Evolutionary conservation across 805 yeast species (phyloP).

Genomic region (Peterozyma toletana): DNA sequence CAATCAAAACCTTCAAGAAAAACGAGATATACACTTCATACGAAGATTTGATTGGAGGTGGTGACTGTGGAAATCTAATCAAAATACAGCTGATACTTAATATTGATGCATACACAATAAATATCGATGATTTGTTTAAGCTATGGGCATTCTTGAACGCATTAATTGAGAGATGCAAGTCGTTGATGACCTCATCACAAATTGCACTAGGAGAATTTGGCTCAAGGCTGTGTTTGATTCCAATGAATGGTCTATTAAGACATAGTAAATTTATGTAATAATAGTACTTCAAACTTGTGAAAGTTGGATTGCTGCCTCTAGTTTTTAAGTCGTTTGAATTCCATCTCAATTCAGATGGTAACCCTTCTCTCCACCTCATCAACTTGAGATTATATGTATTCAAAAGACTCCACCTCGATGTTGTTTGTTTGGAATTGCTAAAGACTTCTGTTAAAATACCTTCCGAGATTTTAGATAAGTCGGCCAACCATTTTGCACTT

Average conservation of each 20-base stretch:
- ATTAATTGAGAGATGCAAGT: constrained; percentile 29
- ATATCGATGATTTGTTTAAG: constrained; percentile 32
- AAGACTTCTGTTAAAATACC: constrained; percentile 37
- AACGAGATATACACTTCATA: constrained; percentile 23
- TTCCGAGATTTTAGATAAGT: constrained; percentile 35
- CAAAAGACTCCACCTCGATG: constrained; percentile 10
- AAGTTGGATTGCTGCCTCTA: constrained; percentile 45
- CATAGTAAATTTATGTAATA: constrained; percentile 54
- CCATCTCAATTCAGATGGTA: constrained; percentile 48
- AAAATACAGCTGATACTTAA: constrained; percentile 34
- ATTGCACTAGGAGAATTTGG: constrained; percentile 12
- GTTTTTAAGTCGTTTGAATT: constrained; percentile 27
- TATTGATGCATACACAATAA: constrained; percentile 40
- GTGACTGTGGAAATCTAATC: not conserved
- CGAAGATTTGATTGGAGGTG: constrained; percentile 21
- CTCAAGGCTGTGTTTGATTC: not conserved
- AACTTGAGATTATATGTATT: constrained; percentile 41
- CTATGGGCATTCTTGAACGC: constrained; percentile 32
- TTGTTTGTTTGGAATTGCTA: constrained; percentile 7
- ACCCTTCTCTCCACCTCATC: constrained; percentile 39
- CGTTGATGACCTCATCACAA: constrained; percentile 33
- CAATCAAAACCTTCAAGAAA: constrained; percentile 31
- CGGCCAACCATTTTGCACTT: constrained; percentile 35
- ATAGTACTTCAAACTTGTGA: constrained; percentile 44
- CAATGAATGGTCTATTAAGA: constrained; percentile 50